Base-by-base conservation (phyloP, 768 basidiomycete genomes). In the Boletus pseudo-olivaceus region DNA sequence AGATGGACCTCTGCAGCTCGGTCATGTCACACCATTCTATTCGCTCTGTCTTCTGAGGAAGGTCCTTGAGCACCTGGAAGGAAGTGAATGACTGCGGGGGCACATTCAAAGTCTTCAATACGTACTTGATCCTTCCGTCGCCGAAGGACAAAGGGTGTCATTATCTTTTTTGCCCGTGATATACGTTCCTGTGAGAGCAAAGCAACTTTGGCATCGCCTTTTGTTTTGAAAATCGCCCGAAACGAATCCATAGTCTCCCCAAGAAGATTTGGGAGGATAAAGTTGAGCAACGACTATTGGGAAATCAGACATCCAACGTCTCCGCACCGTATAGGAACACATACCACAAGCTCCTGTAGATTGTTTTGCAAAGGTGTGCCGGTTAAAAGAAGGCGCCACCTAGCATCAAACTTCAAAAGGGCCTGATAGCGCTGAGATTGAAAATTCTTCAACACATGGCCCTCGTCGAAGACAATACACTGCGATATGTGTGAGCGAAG, bases 131-230 rank as follows among this genome's bases (percentile, higher is more conserved):
- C 93, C 73, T 99, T 99, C 62, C 95, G 82, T 54, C 97, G 82
- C n/a, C 97, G 88, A 19, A 99, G 78, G 23, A 98, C 95, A 69
- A 99, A 99, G 0, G 97, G 97, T 7, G 93, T 97, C 90, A 99
- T 93, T 94, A 99, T 98, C 70, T 93, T 93, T 75, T 98, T 96
- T 7, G 97, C 97, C 57, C 95, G 77, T 19, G 91, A 93, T 23
- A 98, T 90, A 47, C 97, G 89, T 67, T 95, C 89, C 65, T 92
- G 88, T 5, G 96, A 91, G 26, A 98, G 85, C 23, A 98, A 71
- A 27, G 90, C 88, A 47, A 90, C 82, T 55, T 90, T 90, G 12
- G 90, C 87, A 63, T 95, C 91, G n/a, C 93, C 91, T 59, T 91
- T 93, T 35, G 92, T 91, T 70, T 97, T 98, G 82, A 99, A 99